These are phyloP conservation scores for Lodderomyces orthopsilosis DNA, from an alignment of 1,139 yeast genomes.

Conservation along the genomic window DNA sequence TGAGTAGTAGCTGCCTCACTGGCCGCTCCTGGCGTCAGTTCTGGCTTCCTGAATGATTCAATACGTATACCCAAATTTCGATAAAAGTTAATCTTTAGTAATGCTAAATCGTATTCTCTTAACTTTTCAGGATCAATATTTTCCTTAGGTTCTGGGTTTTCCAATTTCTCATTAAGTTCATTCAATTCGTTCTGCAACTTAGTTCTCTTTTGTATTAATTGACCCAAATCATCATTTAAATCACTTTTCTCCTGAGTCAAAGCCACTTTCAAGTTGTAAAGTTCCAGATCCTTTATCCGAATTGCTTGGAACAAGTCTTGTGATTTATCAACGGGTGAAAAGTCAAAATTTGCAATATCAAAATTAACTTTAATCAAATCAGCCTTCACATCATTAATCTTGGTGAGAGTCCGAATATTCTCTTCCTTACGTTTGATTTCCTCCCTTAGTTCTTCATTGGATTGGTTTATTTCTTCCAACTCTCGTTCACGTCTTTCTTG, in stretches of 20 bases:
- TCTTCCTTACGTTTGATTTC: conserved; percentile 18
- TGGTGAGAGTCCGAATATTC: conserved; percentile 25
- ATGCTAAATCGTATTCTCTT: conserved; percentile 30
- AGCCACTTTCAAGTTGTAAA: conserved; percentile 51
- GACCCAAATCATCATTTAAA: conserved; percentile 50
- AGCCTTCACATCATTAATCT: conserved; percentile 17
- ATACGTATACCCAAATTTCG: conserved; percentile 41
- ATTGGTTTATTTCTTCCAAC: not conserved
- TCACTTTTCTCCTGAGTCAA: conserved; percentile 59
- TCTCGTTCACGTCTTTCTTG: not conserved
- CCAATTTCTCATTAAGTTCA: conserved; percentile 21
- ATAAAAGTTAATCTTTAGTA: conserved; percentile 43
- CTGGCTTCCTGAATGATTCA: not conserved
- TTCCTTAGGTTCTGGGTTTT: conserved; percentile 11
- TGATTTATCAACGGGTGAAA: conserved; percentile 10
- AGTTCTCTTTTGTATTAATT: conserved; percentile 42
- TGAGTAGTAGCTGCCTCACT: conserved; percentile 4
- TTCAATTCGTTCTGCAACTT: conserved; percentile 34
- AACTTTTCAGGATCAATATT: conserved; percentile 19
- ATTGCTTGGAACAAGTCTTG: conserved; percentile 28
- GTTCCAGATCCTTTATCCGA: conserved; percentile 26
- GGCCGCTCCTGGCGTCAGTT: conserved; percentile 22
- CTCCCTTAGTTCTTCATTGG: conserved; percentile 21
- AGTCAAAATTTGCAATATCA: not conserved
- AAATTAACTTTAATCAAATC: conserved; percentile 12